Evolutionary conservation across 495 filamentous ascomycete genomes (phyloP).

Genomic region (Friedmanniomyces simplex): DNA sequence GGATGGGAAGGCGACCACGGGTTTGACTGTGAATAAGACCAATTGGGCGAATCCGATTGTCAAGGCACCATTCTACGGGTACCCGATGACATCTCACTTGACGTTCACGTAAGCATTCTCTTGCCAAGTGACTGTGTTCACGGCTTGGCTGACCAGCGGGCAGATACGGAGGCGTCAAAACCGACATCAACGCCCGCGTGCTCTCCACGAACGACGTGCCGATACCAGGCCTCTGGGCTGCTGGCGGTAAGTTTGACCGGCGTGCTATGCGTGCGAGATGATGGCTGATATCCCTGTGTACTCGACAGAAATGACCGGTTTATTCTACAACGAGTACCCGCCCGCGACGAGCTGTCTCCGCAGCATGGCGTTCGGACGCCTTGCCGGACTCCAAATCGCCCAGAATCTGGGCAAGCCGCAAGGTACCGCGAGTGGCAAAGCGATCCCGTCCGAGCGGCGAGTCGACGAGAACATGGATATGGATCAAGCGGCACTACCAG

Average conservation of each 20-base stretch:
- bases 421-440: neutral
- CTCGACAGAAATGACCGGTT: slow-evolving; percentile 19
- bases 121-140: too few species aligned
- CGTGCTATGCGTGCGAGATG: too few species aligned
- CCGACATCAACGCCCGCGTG: slow-evolving; percentile 17
- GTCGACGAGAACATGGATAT: neutral
- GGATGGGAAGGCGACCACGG: slow-evolving; percentile 22
- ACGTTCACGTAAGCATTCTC: slow-evolving; percentile 11
- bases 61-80: slow-evolving; percentile 22
- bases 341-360: slow-evolving; percentile 20
- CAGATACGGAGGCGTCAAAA: slow-evolving; percentile 23
- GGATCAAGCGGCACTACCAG: neutral
- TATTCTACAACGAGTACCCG: slow-evolving; percentile 24
- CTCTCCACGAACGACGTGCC: slow-evolving; percentile 22
- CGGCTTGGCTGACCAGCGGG: too few species aligned
- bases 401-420: slow-evolving; percentile 10
- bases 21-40: slow-evolving; percentile 22
- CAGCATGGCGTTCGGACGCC: slow-evolving; percentile 19
- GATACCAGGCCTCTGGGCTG: slow-evolving; percentile 16
- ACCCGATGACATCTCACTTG: slow-evolving; percentile 9
- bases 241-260: slow-evolving; percentile 7
- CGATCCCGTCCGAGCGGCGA: slow-evolving; percentile 1
- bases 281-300: neutral
- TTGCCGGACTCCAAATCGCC: slow-evolving; percentile 18
- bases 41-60: slow-evolving; percentile 24